phyloP scores from a whole-genome alignment of 495 filamentous ascomycete species.

The Hypoxylon lenormandii region DNA sequence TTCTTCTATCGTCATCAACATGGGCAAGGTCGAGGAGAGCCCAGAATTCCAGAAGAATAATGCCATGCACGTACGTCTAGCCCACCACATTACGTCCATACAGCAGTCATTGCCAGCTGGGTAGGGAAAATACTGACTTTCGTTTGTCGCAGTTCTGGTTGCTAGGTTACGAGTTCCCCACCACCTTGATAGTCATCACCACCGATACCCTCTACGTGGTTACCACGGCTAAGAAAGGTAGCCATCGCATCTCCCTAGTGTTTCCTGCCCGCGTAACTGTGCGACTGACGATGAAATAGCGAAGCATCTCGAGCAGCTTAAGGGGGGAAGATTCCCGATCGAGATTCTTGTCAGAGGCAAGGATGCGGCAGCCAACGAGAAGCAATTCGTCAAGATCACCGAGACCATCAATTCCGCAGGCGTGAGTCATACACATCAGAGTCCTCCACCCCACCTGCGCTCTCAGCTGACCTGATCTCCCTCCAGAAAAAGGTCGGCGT shows the following conservation, averaged over 20 bases:
- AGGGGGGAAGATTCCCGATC: conserved; percentile 88
- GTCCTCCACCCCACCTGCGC: background rate
- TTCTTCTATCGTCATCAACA: conserved; percentile 84
- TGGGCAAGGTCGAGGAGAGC: conserved; percentile 92
- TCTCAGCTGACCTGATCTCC: conserved; percentile 3
- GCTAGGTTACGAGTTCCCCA: conserved; percentile 97
- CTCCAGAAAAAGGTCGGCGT: conserved; percentile 88
- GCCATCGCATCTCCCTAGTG: conserved; percentile 22
- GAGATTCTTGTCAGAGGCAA: conserved; percentile 91
- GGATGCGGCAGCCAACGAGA: conserved; percentile 86
- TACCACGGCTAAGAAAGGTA: conserved; percentile 97
- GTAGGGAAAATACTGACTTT: conserved; percentile 21
- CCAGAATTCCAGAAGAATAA: conserved; percentile 91
- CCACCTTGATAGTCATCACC: conserved; percentile 91
- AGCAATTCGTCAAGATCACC: conserved; percentile 82
- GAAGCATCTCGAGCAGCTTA: conserved; percentile 90
- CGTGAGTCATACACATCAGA: conserved; percentile 66
- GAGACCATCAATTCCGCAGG: conserved; percentile 88
- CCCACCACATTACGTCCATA: too few relatives aligned
- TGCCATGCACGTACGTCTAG: conserved; percentile 83
- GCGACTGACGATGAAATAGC: conserved; percentile 65
- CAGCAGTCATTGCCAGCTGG: too few relatives aligned
- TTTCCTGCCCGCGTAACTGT: conserved; percentile 8
- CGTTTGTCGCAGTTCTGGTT: conserved; percentile 83
- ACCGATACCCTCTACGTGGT: conserved; percentile 87